Base-by-base conservation (phyloP, 345 rosid genomes). In the Corymbia maculata region DNA sequence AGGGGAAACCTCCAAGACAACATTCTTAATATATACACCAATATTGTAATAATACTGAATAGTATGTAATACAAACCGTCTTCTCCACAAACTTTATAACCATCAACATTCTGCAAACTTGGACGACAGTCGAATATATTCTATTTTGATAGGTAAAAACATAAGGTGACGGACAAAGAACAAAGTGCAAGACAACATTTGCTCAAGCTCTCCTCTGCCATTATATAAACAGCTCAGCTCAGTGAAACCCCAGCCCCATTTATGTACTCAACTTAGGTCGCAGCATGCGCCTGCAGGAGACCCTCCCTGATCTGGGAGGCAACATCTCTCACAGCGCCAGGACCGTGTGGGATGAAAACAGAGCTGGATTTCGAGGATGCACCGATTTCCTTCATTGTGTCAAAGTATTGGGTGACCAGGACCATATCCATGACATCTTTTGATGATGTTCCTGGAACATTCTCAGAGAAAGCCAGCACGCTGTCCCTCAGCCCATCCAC, bases 401-500 rank as follows among this genome's bases (percentile, higher is more conserved):
- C 97, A 8, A 95, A 95, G 90, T 95, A 95, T 75, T 95, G 98
- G 85, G 98, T 95, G 7, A 95, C 95, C 64, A 95, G 91, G 88
- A 95, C 97, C 97, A 95, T 93, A 90, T 95, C 98, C 98, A 95
- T 95, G 4, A 94, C 96, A 68, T 95, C 97, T 89, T 94, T 95
- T 1, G 98, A 93, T 42, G 95, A 57, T 52, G 95, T 94, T 64
- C 97, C 98, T 4, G 97, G 98, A 13, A 95, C 98, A 89, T 92
- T 93, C 91, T 90, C 95, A 4, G 96, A 94, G 90, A 93, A 93
- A 52, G 93, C 96, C 28, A 93, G 93, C 44, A 94, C 96, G 1
- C 96, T 94, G 90, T 93, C 95, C 87, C 96, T 94, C 90, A 94
- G 88, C 90, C 96, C 96, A 21, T 94, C 95, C 50, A 94, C 95